These are phyloP conservation scores for Pythium pectinolyticum DNA, from an alignment of 352 stramenopile genomes.

Conservation along the genomic window DNA sequence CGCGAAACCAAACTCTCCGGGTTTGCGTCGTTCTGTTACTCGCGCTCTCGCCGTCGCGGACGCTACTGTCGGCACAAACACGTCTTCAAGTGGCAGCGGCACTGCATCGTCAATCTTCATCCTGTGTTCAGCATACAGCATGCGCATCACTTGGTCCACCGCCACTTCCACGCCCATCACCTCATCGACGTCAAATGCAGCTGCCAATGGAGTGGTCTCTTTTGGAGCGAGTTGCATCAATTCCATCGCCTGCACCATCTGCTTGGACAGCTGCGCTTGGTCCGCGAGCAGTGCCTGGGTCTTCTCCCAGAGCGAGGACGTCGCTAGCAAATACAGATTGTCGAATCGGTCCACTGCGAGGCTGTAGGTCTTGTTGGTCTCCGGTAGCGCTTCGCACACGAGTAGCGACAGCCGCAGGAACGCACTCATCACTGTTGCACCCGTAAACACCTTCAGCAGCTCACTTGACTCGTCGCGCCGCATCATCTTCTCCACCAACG, in stretches of 20 bases:
- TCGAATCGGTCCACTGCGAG: not conserved
- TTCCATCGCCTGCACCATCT: not conserved
- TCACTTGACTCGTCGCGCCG: not conserved
- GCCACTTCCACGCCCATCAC: not conserved
- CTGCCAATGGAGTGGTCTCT: not conserved
- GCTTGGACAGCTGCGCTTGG: not conserved
- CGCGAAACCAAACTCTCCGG: not conserved
- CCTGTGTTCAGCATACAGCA: not conserved
- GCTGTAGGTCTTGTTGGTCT: not conserved
- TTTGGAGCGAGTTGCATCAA: not conserved
- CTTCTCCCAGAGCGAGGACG: constrained; percentile 1
- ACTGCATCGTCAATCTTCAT: not conserved
- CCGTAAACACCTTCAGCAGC: not conserved
- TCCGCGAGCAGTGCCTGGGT: not conserved
- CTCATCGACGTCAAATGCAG: not conserved
- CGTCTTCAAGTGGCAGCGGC: not conserved
- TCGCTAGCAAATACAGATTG: constrained; percentile 3
- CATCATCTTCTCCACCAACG: constrained; percentile 1
- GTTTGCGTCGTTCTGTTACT: not conserved
- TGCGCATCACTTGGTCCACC: not conserved
- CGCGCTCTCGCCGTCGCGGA: not conserved
- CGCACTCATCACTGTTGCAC: not conserved
- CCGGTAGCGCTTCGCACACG: not conserved
- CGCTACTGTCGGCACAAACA: not conserved
- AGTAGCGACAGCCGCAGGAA: not conserved